These are phyloP conservation scores for Plasmodium chabaudi DNA, from an alignment of 169 alveolate species.

Conservation along the genomic window DNA sequence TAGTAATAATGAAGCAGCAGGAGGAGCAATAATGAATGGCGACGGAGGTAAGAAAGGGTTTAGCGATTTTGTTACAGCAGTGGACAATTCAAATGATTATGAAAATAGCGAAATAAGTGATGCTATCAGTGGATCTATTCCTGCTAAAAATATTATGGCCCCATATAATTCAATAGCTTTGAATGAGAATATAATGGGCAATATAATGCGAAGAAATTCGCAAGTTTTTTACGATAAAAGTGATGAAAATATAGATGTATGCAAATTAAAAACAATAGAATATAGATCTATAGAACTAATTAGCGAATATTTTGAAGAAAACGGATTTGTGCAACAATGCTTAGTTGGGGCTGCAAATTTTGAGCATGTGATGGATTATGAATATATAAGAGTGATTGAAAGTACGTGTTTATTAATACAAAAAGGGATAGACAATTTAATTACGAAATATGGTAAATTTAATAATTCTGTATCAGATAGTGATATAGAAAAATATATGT, in stretches of 20 bases:
- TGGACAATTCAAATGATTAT: background rate
- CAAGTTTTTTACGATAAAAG: conserved; percentile 51
- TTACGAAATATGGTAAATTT: conserved; percentile 42
- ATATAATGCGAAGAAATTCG: conserved; percentile 30
- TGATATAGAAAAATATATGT: conserved; percentile 84
- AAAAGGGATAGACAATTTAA: conserved; percentile 73
- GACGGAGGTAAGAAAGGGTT: no score
- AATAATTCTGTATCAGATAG: conserved; percentile 44
- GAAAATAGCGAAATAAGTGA: background rate
- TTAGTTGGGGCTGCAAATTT: conserved; percentile 31
- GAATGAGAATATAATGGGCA: conserved; percentile 36
- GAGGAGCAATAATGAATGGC: background rate
- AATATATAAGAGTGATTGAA: conserved; percentile 73
- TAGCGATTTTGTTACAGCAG: background rate
- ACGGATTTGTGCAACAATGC: conserved; percentile 72
- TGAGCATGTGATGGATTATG: conserved; percentile 77
- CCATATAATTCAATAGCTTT: background rate
- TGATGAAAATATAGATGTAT: conserved; percentile 29
- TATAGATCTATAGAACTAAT: conserved; percentile 52
- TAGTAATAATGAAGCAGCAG: background rate
- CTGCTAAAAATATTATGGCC: background rate
- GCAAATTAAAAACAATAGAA: conserved; percentile 30
- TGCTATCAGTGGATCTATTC: background rate
- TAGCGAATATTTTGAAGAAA: conserved; percentile 75
- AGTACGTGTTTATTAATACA: conserved; percentile 53